Evolutionary conservation across 768 basidiomycete genomes (phyloP), one percentile per base, ranked within the genome.

Genomic region (Hysterangium stoloniferum): DNA sequence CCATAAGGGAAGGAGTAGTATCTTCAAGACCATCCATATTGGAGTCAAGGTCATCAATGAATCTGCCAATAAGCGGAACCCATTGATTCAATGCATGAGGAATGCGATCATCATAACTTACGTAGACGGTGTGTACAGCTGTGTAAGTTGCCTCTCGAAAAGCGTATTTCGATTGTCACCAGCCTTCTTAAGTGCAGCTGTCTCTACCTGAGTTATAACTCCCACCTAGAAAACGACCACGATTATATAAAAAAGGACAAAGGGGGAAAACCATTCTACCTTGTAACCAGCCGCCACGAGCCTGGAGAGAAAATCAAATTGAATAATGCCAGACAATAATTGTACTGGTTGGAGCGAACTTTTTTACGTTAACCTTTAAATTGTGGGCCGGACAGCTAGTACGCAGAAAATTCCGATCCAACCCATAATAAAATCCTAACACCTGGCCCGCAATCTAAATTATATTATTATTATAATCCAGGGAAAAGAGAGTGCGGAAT

Each of bases 111-210:
- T n/a, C n/a, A n/a, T n/a, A n/a, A n/a, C n/a, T 57, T 62, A 92
- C 89, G 91, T 95, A 27, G 88, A 79, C 25, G 88, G 80, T 24
- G 94, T 95, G 56, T 87, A 95, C 32, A 95, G 65, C 56, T 85
- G 76, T 0, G 83, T 84, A 8, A 97, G 61, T 60, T 80, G 73
- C 33, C 91, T 75, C 20, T 79, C 77, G 58, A 94, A 95, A 0
- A 81, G 77, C 0, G 75, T 72, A 56, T 82, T 84, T 46, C 80
- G 76, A 54, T 81, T 91, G 53, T 86, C 84, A 42, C 86, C 71
- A 2, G 72, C 80, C 67, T 87, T 91, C 69, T 94, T 94, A 43
- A 94, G 72, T 0, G 91, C 91, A 15, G 91, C 87, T 0, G 92
- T 93, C 65, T 94, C 91, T 1, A 74, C 76, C 61, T 94, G 92